A percentile compares a stretch with the other conserved stretches of the same genome.
phyloP scores from a whole-genome alignment of 2,329 filamentous ascomycete species.

The Dactylellina drechsleri region DNA sequence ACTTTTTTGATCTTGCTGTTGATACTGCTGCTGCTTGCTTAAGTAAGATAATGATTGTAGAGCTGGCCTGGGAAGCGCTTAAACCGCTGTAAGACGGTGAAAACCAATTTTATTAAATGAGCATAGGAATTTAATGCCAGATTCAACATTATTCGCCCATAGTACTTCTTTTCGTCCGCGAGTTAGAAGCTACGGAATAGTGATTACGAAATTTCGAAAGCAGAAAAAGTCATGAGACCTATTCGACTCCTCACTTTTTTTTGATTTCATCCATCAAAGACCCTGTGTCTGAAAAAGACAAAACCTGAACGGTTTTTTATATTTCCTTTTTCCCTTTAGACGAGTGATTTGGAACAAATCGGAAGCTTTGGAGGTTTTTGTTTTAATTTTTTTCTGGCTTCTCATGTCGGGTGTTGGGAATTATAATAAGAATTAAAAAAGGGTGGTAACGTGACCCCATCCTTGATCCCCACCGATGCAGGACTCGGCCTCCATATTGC shows the following conservation, averaged over 20 bases:
- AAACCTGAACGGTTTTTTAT: background rate
- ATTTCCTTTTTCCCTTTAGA: background rate
- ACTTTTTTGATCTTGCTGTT: too few relatives aligned
- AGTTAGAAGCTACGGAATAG: too few relatives aligned
- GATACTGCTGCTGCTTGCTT: too few relatives aligned
- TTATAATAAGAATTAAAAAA: conserved; percentile 35
- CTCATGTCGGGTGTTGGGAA: conserved; percentile 6
- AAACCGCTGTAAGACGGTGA: conserved; percentile 34
- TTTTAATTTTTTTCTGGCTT: background rate
- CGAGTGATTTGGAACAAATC: conserved; percentile 38
- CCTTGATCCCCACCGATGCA: conserved; percentile 33
- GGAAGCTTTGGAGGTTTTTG: conserved; percentile 33
- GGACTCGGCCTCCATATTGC: conserved; percentile 30
- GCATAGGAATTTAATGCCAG: conserved; percentile 6
- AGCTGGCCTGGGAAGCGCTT: conserved; percentile 4
- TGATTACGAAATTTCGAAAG: background rate
- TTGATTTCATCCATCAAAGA: background rate
- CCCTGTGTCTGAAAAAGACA: background rate
- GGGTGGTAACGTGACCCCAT: conserved; percentile 39
- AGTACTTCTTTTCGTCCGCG: background rate
- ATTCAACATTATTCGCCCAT: conserved; percentile 6
- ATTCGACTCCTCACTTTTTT: conserved; percentile 8
- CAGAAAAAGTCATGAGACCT: conserved; percentile 39
- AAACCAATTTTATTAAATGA: conserved; percentile 15
- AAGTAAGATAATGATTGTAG: background rate